phyloP scores from a whole-genome alignment of 495 filamentous ascomycete species.

The Penicillium riverlandense region DNA sequence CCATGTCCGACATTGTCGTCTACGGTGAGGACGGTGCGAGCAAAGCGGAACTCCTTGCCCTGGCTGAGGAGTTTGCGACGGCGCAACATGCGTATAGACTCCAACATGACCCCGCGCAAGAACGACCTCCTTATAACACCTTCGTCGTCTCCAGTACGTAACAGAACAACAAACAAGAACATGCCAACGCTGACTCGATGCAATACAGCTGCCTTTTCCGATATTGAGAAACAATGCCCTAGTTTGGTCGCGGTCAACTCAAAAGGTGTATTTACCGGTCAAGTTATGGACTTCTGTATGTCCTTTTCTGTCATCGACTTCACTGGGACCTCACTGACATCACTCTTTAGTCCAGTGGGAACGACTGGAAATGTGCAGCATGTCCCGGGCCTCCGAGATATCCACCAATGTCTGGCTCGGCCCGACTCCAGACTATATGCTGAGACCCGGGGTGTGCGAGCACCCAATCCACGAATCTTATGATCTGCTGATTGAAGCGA shows the following conservation, averaged over 20 bases:
- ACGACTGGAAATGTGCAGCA: conserved; percentile 82
- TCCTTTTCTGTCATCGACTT: conserved; percentile 1
- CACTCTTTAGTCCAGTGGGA: conserved; percentile 63
- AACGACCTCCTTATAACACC: conserved; percentile 68
- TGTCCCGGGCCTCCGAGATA: conserved; percentile 87
- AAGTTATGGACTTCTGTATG: conserved; percentile 82
- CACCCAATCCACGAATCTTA: conserved; percentile 30
- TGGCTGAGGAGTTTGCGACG: conserved; percentile 63
- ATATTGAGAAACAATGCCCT: conserved; percentile 66
- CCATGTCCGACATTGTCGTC: conserved; percentile 83
- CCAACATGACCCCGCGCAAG: conserved; percentile 50
- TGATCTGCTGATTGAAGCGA: conserved; percentile 81
- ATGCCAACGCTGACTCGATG: conserved; percentile 17
- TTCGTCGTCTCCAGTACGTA: conserved; percentile 65
- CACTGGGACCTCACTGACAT: conserved; percentile 10
- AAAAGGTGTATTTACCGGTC: conserved; percentile 61
- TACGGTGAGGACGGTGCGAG: conserved; percentile 65
- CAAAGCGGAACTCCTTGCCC: conserved; percentile 47
- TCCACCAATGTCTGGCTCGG: conserved; percentile 85
- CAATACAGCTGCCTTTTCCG: conserved; percentile 53
- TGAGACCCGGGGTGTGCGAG: conserved; percentile 14
- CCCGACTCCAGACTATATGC: conserved; percentile 66
- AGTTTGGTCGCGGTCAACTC: conserved; percentile 71
- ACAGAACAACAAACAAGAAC: background rate
- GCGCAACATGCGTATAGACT: conserved; percentile 71